Base-by-base conservation (phyloP, 139 green algal species). In the Tetradesmus obliquus region DNA sequence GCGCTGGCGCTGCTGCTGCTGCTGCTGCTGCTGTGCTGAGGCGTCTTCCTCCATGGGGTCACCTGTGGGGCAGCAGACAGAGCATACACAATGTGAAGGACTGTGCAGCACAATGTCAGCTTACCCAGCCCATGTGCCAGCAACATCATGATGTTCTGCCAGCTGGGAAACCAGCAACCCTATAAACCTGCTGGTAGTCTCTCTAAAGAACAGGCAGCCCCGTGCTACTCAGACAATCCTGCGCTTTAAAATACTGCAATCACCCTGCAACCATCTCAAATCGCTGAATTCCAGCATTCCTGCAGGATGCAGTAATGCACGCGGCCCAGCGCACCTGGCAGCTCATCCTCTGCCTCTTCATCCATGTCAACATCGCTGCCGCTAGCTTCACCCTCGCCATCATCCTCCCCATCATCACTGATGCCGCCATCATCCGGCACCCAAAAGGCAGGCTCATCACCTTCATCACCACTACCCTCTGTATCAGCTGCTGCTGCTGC, bases 31-130 rank as follows among this genome's bases (percentile, higher is more conserved):
- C 76, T 84, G 71, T 69, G 17, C 55, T 20, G 22, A 8, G 55
- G 51, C 7, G 12, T 90, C 86, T 54, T 84, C 86, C 3, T 90
- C 86, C 86, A 90, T 90, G 24, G 71, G 71, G 19, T 90, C 86
- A 24, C 19, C 85, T 90, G 62, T 51, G 54, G 60, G 32, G 82
- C 51, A 51, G 51, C 82, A 71, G 82, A 7, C 19, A 10, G 8
- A 71, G 60, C 82, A 71, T 9, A 32, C 12, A 57, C n/a, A 9
- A 87, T 6, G 5, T 15, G 20, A 66, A 17, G 10, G 53, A 20
- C 22, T 32, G 80, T 58, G 24, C 3, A 85, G 53, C 3, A 10
- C 2, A n/a, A 57, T 57, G 80, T 6, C 32, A 3, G 24, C 80
- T 20, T 60, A 12, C 6, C 62, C 9, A n/a, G 22, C 80, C 7